Percentiles rank a stretch among this genome's conserved stretches.
phyloP scores from a whole-genome alignment of 352 stramenopile species.

The Phytophthora sojae region DNA sequence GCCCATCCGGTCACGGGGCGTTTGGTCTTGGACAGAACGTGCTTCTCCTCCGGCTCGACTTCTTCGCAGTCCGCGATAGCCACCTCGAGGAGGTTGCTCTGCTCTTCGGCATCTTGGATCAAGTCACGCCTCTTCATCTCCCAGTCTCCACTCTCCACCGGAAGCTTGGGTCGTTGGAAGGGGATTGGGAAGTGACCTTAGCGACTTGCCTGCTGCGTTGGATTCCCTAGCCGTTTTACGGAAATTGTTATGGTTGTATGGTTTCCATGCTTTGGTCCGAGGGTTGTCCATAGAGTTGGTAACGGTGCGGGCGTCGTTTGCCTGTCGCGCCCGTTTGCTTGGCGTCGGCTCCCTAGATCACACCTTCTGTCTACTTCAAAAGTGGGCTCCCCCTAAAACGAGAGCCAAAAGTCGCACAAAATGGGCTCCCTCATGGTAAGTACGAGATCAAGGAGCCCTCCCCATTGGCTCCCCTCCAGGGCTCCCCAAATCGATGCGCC shows the following conservation, averaged over 20 bases:
- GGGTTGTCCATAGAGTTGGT: neutral
- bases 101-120: neutral
- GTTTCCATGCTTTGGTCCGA: neutral
- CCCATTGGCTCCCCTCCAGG: too few relatives aligned
- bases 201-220: too few relatives aligned
- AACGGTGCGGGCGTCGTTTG: slow-evolving; percentile 1
- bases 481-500: too few relatives aligned
- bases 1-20: neutral
- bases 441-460: too few relatives aligned
- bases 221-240: neutral
- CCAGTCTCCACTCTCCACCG: neutral
- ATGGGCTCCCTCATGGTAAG: too few relatives aligned
- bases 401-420: too few relatives aligned
- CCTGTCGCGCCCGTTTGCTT: neutral
- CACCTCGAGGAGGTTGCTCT: neutral
- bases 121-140: neutral
- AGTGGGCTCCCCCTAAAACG: too few relatives aligned
- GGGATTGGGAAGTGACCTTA: neutral
- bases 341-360: too few relatives aligned
- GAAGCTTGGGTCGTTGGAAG: neutral
- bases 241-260: neutral
- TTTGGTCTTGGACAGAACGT: neutral
- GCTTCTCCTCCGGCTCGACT: slow-evolving; percentile 5
- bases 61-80: neutral
- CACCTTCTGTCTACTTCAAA: too few relatives aligned